Evolutionary conservation across 78 protist species (phyloP).

Genomic region (Goniomonas avonlea): DNA sequence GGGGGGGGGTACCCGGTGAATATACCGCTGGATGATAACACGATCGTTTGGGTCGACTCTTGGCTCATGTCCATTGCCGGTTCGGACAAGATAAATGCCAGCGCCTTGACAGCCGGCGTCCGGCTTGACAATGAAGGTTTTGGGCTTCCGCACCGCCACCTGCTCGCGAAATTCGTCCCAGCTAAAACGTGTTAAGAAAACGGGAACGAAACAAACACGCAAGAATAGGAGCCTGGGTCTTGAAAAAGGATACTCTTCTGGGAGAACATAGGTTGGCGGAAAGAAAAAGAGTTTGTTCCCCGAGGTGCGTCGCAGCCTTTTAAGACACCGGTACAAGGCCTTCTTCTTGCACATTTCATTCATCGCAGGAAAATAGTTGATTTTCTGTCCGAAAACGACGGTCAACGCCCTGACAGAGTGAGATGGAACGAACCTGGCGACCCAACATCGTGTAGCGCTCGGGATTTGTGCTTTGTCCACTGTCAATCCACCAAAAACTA

Average conservation of each 20-base stretch:
- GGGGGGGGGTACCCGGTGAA: too few relatives aligned
- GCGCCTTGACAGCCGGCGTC: conserved; percentile 21
- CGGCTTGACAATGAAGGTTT: conserved; percentile 14
- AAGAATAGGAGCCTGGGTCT: not conserved
- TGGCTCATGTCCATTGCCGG: not conserved
- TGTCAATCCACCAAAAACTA: too few relatives aligned
- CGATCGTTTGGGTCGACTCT: not conserved
- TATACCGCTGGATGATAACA: not conserved
- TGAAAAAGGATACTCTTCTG: not conserved
- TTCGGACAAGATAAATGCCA: conserved; percentile 1
- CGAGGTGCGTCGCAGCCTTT: not conserved
- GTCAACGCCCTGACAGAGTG: too few relatives aligned
- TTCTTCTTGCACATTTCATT: conserved; percentile 17
- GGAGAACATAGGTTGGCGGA: conserved; percentile 2
- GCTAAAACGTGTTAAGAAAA: too few relatives aligned
- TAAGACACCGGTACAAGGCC: conserved; percentile 7
- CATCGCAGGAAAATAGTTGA: too few relatives aligned
- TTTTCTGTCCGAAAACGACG: too few relatives aligned
- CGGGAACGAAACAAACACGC: not conserved
- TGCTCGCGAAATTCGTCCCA: not conserved
- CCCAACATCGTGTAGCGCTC: too few relatives aligned
- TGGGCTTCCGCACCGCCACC: conserved; percentile 12
- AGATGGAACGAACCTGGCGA: too few relatives aligned
- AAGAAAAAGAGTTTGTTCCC: not conserved
- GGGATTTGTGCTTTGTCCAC: too few relatives aligned